Percentiles rank a stretch among this genome's conserved stretches.
Conservation (phyloP, 2,329 filamentous ascomycete species). For the Graphilbum fragrans region DNA sequence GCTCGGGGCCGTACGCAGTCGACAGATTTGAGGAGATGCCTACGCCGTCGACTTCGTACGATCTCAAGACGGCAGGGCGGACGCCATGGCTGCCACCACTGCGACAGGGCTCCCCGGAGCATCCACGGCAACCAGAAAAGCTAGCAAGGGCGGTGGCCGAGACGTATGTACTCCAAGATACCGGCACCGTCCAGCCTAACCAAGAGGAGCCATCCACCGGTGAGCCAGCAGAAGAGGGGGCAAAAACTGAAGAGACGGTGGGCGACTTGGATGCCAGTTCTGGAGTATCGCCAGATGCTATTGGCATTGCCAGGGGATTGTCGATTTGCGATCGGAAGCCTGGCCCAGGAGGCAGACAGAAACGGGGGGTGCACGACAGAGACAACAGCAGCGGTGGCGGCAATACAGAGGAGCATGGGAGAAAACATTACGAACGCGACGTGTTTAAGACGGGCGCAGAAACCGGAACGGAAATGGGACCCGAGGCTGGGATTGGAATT, state of each 20-base stretch:
- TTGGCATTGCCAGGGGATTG: slow-evolving; percentile 21
- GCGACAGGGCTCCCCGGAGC: background rate
- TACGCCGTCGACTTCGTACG: background rate
- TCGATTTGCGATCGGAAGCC: slow-evolving; percentile 18
- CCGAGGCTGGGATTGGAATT: too few species aligned
- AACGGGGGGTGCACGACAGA: too few species aligned
- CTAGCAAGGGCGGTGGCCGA: too few species aligned
- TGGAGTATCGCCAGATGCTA: slow-evolving; percentile 12
- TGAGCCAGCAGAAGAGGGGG: too few species aligned
- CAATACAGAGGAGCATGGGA: background rate
- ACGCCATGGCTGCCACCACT: background rate
- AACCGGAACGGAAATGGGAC: background rate
- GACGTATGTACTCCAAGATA: too few species aligned
- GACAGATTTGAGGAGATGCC: background rate
- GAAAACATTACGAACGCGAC: background rate
- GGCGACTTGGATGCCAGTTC: background rate
- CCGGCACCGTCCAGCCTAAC: too few species aligned
- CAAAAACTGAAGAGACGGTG: background rate
- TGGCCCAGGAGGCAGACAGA: background rate
- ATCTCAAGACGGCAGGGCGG: background rate
- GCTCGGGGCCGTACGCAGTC: slow-evolving; percentile 10
- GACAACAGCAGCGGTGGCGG: background rate
- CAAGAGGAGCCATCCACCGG: too few species aligned
- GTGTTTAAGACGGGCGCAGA: background rate
- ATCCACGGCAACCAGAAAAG: too few species aligned